phyloP scores from a whole-genome alignment of 1,284 basidiomycete genomes.

The Pyrrhoderma noxium region DNA sequence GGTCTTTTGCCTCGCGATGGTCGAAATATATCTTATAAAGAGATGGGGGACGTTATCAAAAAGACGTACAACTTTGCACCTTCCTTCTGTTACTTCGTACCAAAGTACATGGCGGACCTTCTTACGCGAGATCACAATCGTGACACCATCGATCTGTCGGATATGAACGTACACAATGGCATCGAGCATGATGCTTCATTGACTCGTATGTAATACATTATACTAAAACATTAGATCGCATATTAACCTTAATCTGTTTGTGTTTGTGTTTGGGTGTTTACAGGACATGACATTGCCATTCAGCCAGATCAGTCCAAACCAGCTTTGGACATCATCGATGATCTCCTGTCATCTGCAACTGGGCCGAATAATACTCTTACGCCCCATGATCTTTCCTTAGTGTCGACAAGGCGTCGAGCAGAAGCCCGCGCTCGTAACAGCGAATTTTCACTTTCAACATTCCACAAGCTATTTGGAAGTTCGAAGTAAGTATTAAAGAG shows the following conservation, averaged over 20 bases:
- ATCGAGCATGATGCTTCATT: conserved; percentile 76
- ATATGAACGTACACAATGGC: conserved; percentile 63
- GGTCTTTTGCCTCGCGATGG: conserved; percentile 65
- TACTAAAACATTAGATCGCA: neutral
- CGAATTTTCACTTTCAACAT: conserved; percentile 39
- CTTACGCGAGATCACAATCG: conserved; percentile 46
- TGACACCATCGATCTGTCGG: conserved; percentile 55
- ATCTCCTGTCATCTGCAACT: conserved; percentile 51
- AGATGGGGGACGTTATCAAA: conserved; percentile 41
- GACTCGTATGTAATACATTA: conserved; percentile 41
- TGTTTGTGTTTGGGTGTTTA: neutral
- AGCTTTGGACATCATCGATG: conserved; percentile 43
- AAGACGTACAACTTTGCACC: conserved; percentile 62
- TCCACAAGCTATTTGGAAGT: conserved; percentile 57
- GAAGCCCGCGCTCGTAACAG: conserved; percentile 47
- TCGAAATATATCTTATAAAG: conserved; percentile 56
- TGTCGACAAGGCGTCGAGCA: conserved; percentile 48
- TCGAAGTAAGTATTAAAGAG: conserved; percentile 44
- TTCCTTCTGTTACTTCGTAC: conserved; percentile 57
- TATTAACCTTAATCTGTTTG: neutral
- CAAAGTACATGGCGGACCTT: conserved; percentile 49
- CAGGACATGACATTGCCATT: conserved; percentile 52
- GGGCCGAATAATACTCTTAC: conserved; percentile 51
- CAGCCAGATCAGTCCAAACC: conserved; percentile 47
- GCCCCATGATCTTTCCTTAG: conserved; percentile 47